Percentiles rank a stretch among this genome's conserved stretches.
These are phyloP conservation scores for Podaxis mareebaensis DNA, from an alignment of 768 basidiomycete species.

Conservation along the genomic window DNA sequence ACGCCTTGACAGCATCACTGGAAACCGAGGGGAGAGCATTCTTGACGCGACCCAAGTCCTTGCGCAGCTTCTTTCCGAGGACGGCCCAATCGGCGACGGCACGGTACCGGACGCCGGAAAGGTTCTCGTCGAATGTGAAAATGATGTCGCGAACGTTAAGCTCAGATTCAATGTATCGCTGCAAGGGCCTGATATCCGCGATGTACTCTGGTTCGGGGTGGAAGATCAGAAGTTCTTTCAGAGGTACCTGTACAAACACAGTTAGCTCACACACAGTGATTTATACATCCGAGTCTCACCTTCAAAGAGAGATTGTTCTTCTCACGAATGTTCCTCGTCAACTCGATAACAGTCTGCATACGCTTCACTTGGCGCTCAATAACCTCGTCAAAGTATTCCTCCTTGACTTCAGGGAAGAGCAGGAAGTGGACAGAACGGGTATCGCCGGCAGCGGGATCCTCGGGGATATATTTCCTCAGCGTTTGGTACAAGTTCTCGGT, in stretches of 20 bases:
- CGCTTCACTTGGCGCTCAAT: slow-evolving; percentile 94
- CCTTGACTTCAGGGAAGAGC: slow-evolving; percentile 88
- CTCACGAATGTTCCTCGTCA: slow-evolving; percentile 87
- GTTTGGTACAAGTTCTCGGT: slow-evolving; percentile 97
- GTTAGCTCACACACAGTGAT: not conserved
- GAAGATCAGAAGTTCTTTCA: slow-evolving; percentile 93
- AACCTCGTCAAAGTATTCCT: slow-evolving; percentile 91
- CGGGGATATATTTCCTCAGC: slow-evolving; percentile 81
- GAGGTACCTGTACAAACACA: slow-evolving; percentile 64
- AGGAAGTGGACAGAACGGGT: slow-evolving; percentile 95
- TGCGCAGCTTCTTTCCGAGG: slow-evolving; percentile 90
- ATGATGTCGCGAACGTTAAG: slow-evolving; percentile 91
- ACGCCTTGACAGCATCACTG: slow-evolving; percentile 82
- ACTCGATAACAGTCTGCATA: slow-evolving; percentile 94
- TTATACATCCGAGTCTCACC: slow-evolving; percentile 43
- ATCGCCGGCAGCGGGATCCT: slow-evolving; percentile 68
- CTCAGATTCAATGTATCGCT: slow-evolving; percentile 89
- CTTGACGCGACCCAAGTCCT: slow-evolving; percentile 87
- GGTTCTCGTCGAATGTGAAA: slow-evolving; percentile 85
- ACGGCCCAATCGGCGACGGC: slow-evolving; percentile 95
- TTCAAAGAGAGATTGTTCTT: slow-evolving; percentile 85
- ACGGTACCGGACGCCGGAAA: slow-evolving; percentile 87
- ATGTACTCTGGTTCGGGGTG: slow-evolving; percentile 85
- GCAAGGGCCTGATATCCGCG: slow-evolving; percentile 80
- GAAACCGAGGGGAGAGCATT: slow-evolving; percentile 79